These are phyloP conservation scores for Eimeria sp. DNA, from an alignment of 169 alveolate genomes.

Conservation along the genomic window DNA sequence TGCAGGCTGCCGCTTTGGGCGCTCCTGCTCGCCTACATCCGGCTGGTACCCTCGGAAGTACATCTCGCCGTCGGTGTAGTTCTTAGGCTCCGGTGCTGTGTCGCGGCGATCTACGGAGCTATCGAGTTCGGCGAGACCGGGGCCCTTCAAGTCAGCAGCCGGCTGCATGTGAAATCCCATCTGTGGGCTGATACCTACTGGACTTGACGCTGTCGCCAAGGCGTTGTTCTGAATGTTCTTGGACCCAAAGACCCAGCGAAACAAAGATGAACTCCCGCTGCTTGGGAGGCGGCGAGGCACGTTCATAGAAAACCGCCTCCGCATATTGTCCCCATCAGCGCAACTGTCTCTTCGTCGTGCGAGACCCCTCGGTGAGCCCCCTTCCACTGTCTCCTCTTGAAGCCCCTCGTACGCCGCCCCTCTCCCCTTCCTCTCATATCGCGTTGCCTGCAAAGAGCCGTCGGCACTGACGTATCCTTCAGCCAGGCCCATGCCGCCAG, in stretches of 20 bases:
- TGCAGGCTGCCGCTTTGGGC: conserved; percentile 29
- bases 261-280: conserved; percentile 63
- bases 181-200: conserved; percentile 29
- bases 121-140: neutral
- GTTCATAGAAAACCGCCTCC: neutral
- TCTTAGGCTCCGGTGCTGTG: conserved; percentile 7
- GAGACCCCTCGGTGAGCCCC: neutral
- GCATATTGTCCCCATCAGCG: neutral
- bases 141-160: neutral
- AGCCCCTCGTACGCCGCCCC: neutral
- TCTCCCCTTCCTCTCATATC: conserved; percentile 7
- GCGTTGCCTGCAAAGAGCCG: conserved; percentile 24
- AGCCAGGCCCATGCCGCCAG: neutral
- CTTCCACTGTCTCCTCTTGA: neutral
- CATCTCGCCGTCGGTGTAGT: conserved; percentile 63
- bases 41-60: conserved; percentile 8
- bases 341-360: conserved; percentile 1
- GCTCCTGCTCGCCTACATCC: neutral
- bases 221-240: conserved; percentile 30
- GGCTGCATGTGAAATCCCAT: neutral
- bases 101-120: conserved; percentile 48
- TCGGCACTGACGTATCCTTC: conserved; percentile 69
- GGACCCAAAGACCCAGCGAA: conserved; percentile 61
- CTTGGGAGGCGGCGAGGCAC: conserved; percentile 63
- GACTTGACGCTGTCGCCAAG: neutral